Percentiles rank a stretch among this genome's conserved stretches.
phyloP scores from a whole-genome alignment of 495 filamentous ascomycete species.

The Parathielavia hyrcaniae region DNA sequence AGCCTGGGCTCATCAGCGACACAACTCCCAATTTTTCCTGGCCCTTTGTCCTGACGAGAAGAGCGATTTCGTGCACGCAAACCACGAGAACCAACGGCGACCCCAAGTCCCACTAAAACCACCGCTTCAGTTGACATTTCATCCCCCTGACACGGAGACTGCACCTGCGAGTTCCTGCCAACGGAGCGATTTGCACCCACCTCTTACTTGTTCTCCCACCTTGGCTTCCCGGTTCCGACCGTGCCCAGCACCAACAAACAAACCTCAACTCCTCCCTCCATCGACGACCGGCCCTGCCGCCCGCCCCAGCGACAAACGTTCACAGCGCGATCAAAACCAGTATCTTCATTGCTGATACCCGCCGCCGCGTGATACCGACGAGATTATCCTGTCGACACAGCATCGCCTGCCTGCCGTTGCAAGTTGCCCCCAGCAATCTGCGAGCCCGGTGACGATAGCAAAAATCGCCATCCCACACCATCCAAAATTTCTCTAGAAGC shows the following conservation, averaged over 20 bases:
- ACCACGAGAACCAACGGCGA: constrained; percentile 27
- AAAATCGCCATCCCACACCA: constrained; percentile 18
- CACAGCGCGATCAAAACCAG: constrained; percentile 16
- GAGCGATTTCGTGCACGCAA: constrained; percentile 25
- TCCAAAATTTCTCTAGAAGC: constrained; percentile 13
- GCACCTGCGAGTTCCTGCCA: constrained; percentile 28
- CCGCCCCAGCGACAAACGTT: constrained; percentile 14
- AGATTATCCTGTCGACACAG: constrained; percentile 18
- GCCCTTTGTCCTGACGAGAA: constrained; percentile 23
- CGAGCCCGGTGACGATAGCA: constrained; percentile 30
- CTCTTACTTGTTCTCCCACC: constrained; percentile 17
- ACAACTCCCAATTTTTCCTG: constrained; percentile 25
- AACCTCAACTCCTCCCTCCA: constrained; percentile 11
- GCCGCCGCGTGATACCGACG: constrained; percentile 18
- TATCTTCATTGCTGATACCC: constrained; percentile 18
- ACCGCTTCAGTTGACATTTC: constrained; percentile 22
- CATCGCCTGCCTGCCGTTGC: constrained; percentile 19
- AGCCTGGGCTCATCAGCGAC: constrained; percentile 24
- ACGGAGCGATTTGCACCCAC: constrained; percentile 22
- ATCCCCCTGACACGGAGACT: constrained; percentile 25
- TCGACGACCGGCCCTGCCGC: constrained; percentile 16
- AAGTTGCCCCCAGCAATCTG: constrained; percentile 18
- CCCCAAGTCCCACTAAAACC: constrained; percentile 26
- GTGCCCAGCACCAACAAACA: constrained; percentile 27
- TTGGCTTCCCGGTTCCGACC: constrained; percentile 24